Evolutionary conservation across 371 early-diverging fungal species (phyloP).

Genomic region (Sporodiniella umbellata): DNA sequence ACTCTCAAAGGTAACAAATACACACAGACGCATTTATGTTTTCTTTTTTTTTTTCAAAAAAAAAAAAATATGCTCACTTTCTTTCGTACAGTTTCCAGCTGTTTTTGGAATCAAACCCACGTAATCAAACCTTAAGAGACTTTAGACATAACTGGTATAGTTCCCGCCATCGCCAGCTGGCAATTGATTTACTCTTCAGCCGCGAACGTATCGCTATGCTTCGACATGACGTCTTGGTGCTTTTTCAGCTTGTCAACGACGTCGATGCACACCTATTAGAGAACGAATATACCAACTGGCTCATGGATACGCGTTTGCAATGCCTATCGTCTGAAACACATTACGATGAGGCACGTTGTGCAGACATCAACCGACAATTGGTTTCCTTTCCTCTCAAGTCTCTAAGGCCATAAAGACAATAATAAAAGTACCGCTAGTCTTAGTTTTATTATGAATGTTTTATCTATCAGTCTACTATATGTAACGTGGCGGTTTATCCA

Average conservation of each 20-base stretch:
- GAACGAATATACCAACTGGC: conserved; percentile 59
- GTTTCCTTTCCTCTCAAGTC: conserved; percentile 5
- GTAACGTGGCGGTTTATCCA: not conserved
- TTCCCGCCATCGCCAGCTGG: conserved; percentile 45
- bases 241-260: conserved; percentile 55
- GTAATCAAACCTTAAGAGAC: not conserved
- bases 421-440: not conserved
- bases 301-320: conserved; percentile 50
- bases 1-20: conserved; percentile 28
- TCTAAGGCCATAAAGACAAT: not conserved
- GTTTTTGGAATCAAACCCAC: conserved; percentile 18
- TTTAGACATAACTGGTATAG: conserved; percentile 27
- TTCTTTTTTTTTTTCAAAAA: no score
- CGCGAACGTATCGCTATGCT: conserved; percentile 55
- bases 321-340: conserved; percentile 26
- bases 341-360: conserved; percentile 11
- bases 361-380: conserved; percentile 21
- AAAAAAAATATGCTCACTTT: not conserved
- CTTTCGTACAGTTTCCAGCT: conserved; percentile 16
- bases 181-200: conserved; percentile 48
- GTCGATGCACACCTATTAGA: conserved; percentile 52
- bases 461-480: not conserved
- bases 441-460: not conserved
- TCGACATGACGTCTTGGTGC: conserved; percentile 53
- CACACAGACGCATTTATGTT: not conserved